Evolutionary conservation across 805 yeast genomes (phyloP).

Genomic region (Metschnikowia santaceciliae): DNA sequence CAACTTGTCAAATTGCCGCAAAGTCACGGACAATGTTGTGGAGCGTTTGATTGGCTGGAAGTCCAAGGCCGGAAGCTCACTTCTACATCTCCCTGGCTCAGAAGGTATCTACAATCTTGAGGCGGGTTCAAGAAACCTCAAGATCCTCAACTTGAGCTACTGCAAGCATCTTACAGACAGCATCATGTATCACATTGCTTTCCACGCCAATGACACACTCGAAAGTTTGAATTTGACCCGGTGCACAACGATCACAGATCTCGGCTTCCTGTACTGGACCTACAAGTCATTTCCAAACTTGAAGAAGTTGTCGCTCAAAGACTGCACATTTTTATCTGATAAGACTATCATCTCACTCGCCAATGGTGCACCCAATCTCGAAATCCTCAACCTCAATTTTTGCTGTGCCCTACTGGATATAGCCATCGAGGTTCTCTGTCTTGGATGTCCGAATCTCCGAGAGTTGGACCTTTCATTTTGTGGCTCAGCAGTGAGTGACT

Average conservation of each 20-base stretch:
- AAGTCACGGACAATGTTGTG: slow-evolving; percentile 67
- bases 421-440: slow-evolving; percentile 60
- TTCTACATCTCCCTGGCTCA: slow-evolving; percentile 8
- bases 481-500: slow-evolving; percentile 76
- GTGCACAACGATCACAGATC: slow-evolving; percentile 75
- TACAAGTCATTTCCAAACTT: slow-evolving; percentile 52
- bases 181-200: slow-evolving; percentile 59
- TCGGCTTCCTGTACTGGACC: slow-evolving; percentile 67
- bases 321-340: slow-evolving; percentile 72
- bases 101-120: slow-evolving; percentile 17
- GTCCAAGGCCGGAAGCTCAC: slow-evolving; percentile 2
- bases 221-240: slow-evolving; percentile 61
- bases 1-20: slow-evolving; percentile 69
- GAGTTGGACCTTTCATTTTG: slow-evolving; percentile 64
- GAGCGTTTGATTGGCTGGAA: slow-evolving; percentile 63
- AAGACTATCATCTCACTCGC: slow-evolving; percentile 59
- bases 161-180: slow-evolving; percentile 73
- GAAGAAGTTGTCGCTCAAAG: slow-evolving; percentile 52
- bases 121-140: slow-evolving; percentile 59
- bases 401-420: slow-evolving; percentile 73
- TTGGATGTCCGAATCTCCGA: slow-evolving; percentile 58
- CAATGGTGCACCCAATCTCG: slow-evolving; percentile 55
- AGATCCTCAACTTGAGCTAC: slow-evolving; percentile 57
- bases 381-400: slow-evolving; percentile 58
- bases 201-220: slow-evolving; percentile 53